Conservation (phyloP, 352 stramenopile species). For the Phytophthora litchii region DNA sequence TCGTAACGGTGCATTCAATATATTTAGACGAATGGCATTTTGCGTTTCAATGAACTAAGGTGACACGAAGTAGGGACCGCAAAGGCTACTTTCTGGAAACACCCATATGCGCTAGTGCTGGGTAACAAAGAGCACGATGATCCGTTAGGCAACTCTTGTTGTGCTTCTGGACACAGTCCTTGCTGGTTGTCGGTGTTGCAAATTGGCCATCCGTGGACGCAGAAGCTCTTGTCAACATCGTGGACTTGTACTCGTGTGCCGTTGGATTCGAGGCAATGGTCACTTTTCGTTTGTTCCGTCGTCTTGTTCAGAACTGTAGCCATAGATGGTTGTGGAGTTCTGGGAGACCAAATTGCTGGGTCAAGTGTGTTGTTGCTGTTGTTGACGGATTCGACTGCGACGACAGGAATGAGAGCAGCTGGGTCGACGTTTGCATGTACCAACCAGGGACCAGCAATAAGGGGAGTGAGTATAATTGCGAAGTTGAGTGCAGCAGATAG, state of each 20-base stretch:
- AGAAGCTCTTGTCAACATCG: constrained; percentile 40
- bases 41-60: constrained; percentile 3
- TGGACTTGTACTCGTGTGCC: constrained; percentile 43
- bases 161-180: constrained; percentile 41
- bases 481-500: background rate
- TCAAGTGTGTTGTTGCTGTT: constrained; percentile 15
- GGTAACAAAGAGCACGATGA: constrained; percentile 41
- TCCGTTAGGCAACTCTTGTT: constrained; percentile 37
- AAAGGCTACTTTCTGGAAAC: constrained; percentile 16
- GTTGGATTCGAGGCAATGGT: constrained; percentile 12
- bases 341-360: constrained; percentile 24
- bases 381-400: constrained; percentile 2
- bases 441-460: background rate
- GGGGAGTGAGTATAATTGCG: background rate
- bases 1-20: constrained; percentile 18
- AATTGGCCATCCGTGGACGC: constrained; percentile 26
- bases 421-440: constrained; percentile 7
- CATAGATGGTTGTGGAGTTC: constrained; percentile 9
- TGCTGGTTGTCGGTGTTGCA: constrained; percentile 27
- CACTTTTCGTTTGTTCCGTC: constrained; percentile 2
- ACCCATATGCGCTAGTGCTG: constrained; percentile 34
- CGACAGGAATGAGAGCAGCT: constrained; percentile 19
- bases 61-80: constrained; percentile 5
- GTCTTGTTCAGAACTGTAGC: constrained; percentile 7
- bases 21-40: constrained; percentile 11